These are phyloP conservation scores for Hawksworthiomyces lignivorus DNA, from an alignment of 2,329 filamentous ascomycete species.

Conservation along the genomic window DNA sequence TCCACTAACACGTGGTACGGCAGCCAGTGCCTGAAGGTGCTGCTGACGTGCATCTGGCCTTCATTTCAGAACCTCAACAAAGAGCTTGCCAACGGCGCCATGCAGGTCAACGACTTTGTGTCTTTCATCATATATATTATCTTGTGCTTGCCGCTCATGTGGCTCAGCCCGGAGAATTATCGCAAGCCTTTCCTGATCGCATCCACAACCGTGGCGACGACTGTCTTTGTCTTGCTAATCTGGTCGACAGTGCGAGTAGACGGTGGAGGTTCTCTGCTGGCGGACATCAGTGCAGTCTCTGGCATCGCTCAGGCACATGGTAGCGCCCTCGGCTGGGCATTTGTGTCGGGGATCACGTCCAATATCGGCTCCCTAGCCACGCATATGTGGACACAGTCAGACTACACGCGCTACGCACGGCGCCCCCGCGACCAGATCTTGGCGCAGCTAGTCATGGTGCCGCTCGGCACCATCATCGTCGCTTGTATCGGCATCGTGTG, in stretches of 20 bases:
- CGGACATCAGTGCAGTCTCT: conserved; percentile 5
- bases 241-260: conserved; percentile 25
- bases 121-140: conserved; percentile 23
- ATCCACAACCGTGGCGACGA: conserved; percentile 23
- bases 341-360: conserved; percentile 30
- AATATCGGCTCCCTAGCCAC: conserved; percentile 35
- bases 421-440: conserved; percentile 32
- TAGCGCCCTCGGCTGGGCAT: conserved; percentile 25
- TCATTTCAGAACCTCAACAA: conserved; percentile 19
- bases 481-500: conserved; percentile 30
- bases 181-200: conserved; percentile 21
- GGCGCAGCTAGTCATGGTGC: conserved; percentile 29
- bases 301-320: conserved; percentile 5
- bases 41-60: conserved; percentile 20
- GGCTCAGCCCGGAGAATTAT: conserved; percentile 33
- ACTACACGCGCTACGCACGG: conserved; percentile 34
- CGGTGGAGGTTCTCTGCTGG: conserved; percentile 23
- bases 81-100: conserved; percentile 17
- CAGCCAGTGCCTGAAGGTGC: conserved; percentile 28
- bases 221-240: conserved; percentile 27
- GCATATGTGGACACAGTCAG: conserved; percentile 35
- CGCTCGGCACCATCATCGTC: conserved; percentile 29
- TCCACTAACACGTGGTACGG: conserved; percentile 35
- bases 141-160: conserved; percentile 31
- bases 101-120: conserved; percentile 20